A percentile compares a stretch with the other conserved stretches of the same genome.
These are phyloP conservation scores for Phytopythium aichiense DNA, from an alignment of 352 stramenopile genomes.

Conservation along the genomic window DNA sequence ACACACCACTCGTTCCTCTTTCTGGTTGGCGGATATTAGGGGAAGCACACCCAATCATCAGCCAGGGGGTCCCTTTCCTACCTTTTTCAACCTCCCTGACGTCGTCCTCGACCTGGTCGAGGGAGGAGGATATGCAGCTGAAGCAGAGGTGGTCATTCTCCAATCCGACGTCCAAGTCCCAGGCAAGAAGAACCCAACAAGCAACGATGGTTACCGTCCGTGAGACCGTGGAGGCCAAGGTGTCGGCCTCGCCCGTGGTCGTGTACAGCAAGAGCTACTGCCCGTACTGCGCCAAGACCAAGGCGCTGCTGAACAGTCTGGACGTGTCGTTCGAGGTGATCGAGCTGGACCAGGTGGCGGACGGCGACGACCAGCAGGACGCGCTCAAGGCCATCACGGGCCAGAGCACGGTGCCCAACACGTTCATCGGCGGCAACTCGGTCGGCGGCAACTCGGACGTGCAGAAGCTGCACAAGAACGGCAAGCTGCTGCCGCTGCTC, in stretches of 20 bases:
- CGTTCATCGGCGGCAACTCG: conserved; percentile 95
- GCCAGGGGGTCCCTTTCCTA: background rate
- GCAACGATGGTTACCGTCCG: conserved; percentile 50
- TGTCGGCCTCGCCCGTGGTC: conserved; percentile 47
- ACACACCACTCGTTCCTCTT: background rate
- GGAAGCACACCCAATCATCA: background rate
- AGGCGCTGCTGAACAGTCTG: conserved; percentile 52
- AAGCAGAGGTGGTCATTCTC: background rate
- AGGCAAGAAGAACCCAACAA: background rate
- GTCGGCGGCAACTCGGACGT: conserved; percentile 95
- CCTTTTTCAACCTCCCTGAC: background rate
- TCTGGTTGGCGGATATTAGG: background rate
- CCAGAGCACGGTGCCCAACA: conserved; percentile 95
- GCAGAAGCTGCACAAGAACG: conserved; percentile 77
- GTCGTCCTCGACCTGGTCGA: background rate
- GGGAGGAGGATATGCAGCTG: background rate
- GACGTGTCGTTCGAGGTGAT: conserved; percentile 51
- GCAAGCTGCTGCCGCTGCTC: conserved; percentile 90
- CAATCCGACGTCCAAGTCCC: conserved; percentile 5
- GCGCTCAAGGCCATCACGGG: conserved; percentile 69
- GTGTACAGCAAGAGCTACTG: conserved; percentile 96
- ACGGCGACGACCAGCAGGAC: conserved; percentile 54
- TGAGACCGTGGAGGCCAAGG: conserved; percentile 61
- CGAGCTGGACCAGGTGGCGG: conserved; percentile 51
- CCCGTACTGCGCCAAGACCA: conserved; percentile 89